Evolutionary conservation across 1,284 basidiomycete species (phyloP).

Genomic region (Inonotus obliquus): DNA sequence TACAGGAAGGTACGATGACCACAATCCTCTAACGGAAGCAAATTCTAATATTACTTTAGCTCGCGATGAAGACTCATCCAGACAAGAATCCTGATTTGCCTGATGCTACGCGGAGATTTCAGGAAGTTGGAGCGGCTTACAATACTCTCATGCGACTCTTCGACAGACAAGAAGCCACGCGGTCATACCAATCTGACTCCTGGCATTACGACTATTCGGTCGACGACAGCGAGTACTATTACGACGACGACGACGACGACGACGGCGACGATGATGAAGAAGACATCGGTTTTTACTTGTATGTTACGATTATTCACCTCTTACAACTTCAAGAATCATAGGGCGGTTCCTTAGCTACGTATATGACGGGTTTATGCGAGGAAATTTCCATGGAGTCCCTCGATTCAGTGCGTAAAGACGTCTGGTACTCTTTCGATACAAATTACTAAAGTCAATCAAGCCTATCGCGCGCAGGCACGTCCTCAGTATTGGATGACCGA

Average conservation of each 20-base stretch:
- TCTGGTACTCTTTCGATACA: too few species aligned
- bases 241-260: constrained; percentile 19
- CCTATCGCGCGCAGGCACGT: too few species aligned
- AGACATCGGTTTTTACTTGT: constrained; percentile 45
- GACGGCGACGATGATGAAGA: constrained; percentile 30
- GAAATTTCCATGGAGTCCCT: not conserved
- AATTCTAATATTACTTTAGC: constrained; percentile 31
- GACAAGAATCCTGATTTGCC: constrained; percentile 66
- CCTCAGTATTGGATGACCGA: too few species aligned
- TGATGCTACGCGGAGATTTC: constrained; percentile 63
- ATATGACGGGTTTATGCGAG: constrained; percentile 38
- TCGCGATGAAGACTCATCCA: constrained; percentile 64
- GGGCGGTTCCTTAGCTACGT: constrained; percentile 34
- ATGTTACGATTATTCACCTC: constrained; percentile 18
- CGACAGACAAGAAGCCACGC: constrained; percentile 32
- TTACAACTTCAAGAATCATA: constrained; percentile 2
- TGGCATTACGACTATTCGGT: constrained; percentile 27
- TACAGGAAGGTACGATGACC: constrained; percentile 54
- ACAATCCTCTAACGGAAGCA: constrained; percentile 3
- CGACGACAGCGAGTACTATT: constrained; percentile 28
- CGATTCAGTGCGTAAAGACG: not conserved
- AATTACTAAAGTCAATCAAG: too few species aligned
- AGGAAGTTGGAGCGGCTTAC: constrained; percentile 64
- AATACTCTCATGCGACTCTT: constrained; percentile 51
- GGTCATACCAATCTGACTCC: constrained; percentile 22